These are phyloP conservation scores for Trichoderma sp. DNA, from an alignment of 2,329 filamentous ascomycete species.

Conservation along the genomic window DNA sequence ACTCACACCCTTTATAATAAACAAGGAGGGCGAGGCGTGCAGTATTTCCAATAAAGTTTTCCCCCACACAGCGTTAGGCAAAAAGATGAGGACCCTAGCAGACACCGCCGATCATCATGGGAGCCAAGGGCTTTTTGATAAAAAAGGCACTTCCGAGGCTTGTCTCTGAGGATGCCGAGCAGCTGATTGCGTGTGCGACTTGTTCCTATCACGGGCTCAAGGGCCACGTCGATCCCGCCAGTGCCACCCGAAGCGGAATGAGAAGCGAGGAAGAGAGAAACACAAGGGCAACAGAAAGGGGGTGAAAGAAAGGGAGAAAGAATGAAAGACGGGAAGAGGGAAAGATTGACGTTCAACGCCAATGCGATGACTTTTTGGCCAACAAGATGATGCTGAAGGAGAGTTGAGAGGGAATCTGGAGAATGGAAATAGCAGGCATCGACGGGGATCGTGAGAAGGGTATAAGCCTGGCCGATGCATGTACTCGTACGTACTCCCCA, in stretches of 20 bases:
- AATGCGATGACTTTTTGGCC: neutral
- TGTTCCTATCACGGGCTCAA: conserved; percentile 4
- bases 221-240: conserved; percentile 5
- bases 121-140: neutral
- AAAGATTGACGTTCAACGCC: conserved; percentile 5
- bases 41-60: neutral
- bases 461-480: neutral
- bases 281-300: neutral
- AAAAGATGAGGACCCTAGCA: neutral
- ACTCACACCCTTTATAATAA: neutral
- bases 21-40: neutral
- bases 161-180: neutral
- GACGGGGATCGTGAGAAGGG: neutral
- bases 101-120: conserved; percentile 8
- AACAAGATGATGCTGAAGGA: neutral
- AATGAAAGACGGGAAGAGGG: neutral
- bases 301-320: neutral
- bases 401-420: neutral
- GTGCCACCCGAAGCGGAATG: conserved; percentile 15
- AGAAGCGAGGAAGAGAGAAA: conserved; percentile 16
- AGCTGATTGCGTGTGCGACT: neutral
- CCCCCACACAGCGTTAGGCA: neutral
- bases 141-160: neutral
- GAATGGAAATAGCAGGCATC: neutral
- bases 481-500: neutral